phyloP scores from a whole-genome alignment of 129 eudicot species.

The Tagetes patula region DNA sequence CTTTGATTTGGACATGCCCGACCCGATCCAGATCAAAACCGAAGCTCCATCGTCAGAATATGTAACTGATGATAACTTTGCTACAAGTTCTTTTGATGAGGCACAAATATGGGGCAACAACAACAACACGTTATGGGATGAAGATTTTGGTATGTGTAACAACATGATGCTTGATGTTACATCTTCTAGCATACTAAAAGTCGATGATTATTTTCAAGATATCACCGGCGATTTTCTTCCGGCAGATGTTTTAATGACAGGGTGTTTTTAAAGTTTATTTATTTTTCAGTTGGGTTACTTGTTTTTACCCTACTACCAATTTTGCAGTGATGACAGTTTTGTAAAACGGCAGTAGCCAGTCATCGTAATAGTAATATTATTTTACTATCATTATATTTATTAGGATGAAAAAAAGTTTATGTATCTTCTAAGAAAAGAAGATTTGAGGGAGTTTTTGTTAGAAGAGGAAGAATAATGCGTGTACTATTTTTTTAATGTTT shows the following conservation, averaged over 20 bases:
- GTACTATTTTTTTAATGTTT: conserved; percentile 8
- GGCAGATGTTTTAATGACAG: conserved; percentile 42
- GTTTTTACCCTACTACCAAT: conserved; percentile 31
- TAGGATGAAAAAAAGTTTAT: conserved; percentile 11
- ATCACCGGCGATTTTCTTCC: conserved; percentile 41
- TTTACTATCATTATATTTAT: conserved; percentile 4
- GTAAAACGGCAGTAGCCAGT: conserved; percentile 16
- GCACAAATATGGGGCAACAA: conserved; percentile 23
- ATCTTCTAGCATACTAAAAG: conserved; percentile 36
- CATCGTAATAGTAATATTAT: conserved; percentile 15
- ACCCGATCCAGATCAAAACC: conserved; percentile 7
- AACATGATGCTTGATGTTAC: conserved; percentile 38
- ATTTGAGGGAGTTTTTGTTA: conserved; percentile 36
- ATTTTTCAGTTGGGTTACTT: conserved; percentile 21
- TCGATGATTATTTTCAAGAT: conserved; percentile 60
- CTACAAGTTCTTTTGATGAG: conserved; percentile 23
- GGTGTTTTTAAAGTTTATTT: conserved; percentile 14
- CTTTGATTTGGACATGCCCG: conserved; percentile 14
- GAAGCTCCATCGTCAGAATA: conserved; percentile 25
- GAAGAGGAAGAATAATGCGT: conserved; percentile 21
- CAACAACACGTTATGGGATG: conserved; percentile 24
- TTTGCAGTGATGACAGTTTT: conserved; percentile 41
- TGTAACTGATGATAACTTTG: conserved; percentile 28
- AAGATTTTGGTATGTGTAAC: conserved; percentile 22
- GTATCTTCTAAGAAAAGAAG: conserved; percentile 29